Percentiles rank a stretch among this genome's conserved stretches.
Conservation (phyloP, 1,284 basidiomycete species). For the Exobasidium cylindrosporum region DNA sequence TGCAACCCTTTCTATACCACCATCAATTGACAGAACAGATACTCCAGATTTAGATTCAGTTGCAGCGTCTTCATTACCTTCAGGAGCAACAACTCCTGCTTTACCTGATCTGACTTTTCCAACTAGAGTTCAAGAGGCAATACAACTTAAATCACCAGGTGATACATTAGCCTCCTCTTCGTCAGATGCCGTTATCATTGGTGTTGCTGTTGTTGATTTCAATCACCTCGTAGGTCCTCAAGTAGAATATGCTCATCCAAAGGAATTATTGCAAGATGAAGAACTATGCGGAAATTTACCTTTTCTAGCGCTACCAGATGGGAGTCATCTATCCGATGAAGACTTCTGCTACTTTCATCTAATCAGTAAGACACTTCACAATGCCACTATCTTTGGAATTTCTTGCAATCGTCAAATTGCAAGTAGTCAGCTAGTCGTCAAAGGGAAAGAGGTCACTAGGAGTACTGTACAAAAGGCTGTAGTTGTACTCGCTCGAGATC, state of each 20-base stretch:
- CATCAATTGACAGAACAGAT: background rate
- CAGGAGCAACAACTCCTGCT: constrained; percentile 6
- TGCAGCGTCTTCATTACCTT: background rate
- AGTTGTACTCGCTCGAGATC: constrained; percentile 73
- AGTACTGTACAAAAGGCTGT: constrained; percentile 98
- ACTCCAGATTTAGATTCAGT: too few relatives aligned
- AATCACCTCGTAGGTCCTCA: constrained; percentile 53
- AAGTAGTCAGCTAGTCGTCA: constrained; percentile 73
- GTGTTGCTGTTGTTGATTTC: constrained; percentile 53
- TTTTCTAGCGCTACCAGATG: constrained; percentile 95
- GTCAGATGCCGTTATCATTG: constrained; percentile 35
- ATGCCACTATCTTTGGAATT: constrained; percentile 36
- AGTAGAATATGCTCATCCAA: constrained; percentile 48
- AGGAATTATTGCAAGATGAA: constrained; percentile 39
- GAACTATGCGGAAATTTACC: constrained; percentile 64
- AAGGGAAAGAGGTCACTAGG: constrained; percentile 82
- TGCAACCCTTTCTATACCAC: background rate
- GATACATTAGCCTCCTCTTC: constrained; percentile 7
- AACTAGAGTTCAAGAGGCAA: constrained; percentile 1
- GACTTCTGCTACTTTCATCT: constrained; percentile 97
- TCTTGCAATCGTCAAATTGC: constrained; percentile 86
- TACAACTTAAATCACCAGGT: background rate
- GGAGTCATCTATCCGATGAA: constrained; percentile 88
- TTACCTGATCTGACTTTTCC: constrained; percentile 8
- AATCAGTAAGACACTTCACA: constrained; percentile 15